Evolutionary conservation across 2,329 filamentous ascomycete genomes (phyloP).

Genomic region (Ascochyta pisi): DNA sequence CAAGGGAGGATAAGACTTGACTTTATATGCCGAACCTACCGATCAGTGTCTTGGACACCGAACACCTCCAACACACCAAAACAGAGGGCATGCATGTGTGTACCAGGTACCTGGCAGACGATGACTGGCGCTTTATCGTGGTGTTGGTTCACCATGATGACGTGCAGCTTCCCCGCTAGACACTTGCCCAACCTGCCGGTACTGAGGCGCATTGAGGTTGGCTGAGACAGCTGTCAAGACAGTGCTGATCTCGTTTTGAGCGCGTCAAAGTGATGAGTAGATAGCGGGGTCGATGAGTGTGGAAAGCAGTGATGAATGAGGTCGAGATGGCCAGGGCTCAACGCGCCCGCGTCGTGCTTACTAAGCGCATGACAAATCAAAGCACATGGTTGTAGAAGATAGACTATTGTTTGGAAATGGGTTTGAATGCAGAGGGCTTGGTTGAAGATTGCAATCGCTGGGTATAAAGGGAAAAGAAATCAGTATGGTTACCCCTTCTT

Average conservation of each 20-base stretch:
- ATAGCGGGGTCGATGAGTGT: background rate
- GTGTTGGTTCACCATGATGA: constrained; percentile 4
- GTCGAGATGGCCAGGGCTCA: background rate
- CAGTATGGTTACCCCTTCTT: constrained; percentile 33
- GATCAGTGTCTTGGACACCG: constrained; percentile 13
- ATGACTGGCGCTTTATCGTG: constrained; percentile 7
- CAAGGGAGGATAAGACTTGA: constrained; percentile 21
- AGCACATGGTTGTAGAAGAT: background rate
- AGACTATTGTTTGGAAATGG: background rate
- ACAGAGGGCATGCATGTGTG: constrained; percentile 6
- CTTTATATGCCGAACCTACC: background rate
- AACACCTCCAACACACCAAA: background rate
- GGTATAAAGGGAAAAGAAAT: constrained; percentile 1
- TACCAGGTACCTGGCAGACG: constrained; percentile 16
- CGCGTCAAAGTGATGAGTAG: background rate
- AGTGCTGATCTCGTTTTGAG: background rate
- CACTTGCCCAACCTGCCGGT: background rate
- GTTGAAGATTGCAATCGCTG: background rate
- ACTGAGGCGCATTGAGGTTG: constrained; percentile 7
- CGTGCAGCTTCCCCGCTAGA: constrained; percentile 12
- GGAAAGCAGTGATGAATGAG: background rate
- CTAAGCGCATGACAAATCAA: background rate
- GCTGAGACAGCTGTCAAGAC: constrained; percentile 9
- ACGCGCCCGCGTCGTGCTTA: constrained; percentile 2
- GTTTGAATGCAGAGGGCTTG: background rate